Evolutionary conservation across 192 early-diverging fungal species (phyloP).

Genomic region (Pilobolus umbonatus): DNA sequence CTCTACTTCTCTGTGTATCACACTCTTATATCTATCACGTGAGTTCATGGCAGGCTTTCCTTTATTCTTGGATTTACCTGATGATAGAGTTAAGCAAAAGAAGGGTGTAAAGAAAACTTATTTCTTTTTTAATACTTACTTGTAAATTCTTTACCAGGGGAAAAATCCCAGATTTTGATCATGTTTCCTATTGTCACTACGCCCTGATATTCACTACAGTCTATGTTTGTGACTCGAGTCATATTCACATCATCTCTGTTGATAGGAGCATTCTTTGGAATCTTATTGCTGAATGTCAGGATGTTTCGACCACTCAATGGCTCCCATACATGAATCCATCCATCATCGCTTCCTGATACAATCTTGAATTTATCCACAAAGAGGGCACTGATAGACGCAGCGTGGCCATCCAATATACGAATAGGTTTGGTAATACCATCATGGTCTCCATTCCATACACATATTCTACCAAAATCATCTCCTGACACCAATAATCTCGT

Average conservation of each 20-base stretch:
- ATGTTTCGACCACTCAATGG: constrained; percentile 38
- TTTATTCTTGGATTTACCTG: constrained; percentile 6
- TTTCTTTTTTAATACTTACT: constrained; percentile 15
- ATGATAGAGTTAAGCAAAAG: background rate
- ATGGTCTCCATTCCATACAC: constrained; percentile 47
- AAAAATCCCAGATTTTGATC: constrained; percentile 57
- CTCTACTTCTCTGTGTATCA: constrained; percentile 41
- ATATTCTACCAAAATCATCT: constrained; percentile 45
- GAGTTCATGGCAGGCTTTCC: background rate
- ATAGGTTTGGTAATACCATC: constrained; percentile 22
- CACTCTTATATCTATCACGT: constrained; percentile 23
- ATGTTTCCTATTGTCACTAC: constrained; percentile 42
- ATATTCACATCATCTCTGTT: constrained; percentile 31
- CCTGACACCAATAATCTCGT: constrained; percentile 43
- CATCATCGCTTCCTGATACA: constrained; percentile 44
- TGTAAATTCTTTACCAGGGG: constrained; percentile 31
- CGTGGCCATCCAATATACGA: constrained; percentile 17
- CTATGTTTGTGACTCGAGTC: constrained; percentile 31
- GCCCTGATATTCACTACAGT: constrained; percentile 37
- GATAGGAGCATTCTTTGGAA: constrained; percentile 28
- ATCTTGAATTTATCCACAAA: constrained; percentile 36
- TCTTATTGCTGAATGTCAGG: constrained; percentile 19
- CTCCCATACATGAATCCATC: constrained; percentile 53
- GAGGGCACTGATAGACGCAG: constrained; percentile 23
- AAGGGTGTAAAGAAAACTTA: background rate